Evolutionary conservation across 2,329 filamentous ascomycete genomes (phyloP).

Genomic region (Juglanconis oblonga): DNA sequence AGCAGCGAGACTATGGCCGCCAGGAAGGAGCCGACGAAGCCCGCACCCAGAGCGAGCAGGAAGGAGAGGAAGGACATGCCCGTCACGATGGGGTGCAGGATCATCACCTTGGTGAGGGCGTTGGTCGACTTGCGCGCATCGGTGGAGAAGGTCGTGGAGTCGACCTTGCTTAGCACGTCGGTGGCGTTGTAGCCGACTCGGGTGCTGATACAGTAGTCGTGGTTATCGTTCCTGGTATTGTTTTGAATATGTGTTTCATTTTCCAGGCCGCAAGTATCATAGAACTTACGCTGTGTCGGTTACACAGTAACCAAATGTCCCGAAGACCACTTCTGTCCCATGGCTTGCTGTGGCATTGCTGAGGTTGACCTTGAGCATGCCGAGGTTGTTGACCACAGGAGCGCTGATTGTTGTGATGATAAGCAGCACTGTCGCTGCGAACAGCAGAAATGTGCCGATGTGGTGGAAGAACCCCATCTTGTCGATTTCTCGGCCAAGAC

Average conservation of each 20-base stretch:
- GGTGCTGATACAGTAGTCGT: conserved; percentile 46
- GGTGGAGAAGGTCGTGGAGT: conserved; percentile 38
- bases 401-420: conserved; percentile 57
- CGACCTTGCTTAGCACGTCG: conserved; percentile 37
- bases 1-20: conserved; percentile 48
- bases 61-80: conserved; percentile 58
- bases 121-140: conserved; percentile 42
- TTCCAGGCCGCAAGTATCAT: background rate
- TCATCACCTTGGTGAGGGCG: conserved; percentile 55
- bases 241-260: background rate
- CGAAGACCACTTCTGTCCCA: conserved; percentile 45
- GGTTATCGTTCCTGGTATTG: conserved; percentile 21
- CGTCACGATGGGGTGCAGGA: conserved; percentile 60
- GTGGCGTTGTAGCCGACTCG: conserved; percentile 57
- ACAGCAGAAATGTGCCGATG: conserved; percentile 55
- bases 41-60: conserved; percentile 50
- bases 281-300: conserved; percentile 21
- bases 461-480: conserved; percentile 53
- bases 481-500: conserved; percentile 15
- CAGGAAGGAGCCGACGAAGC: conserved; percentile 48
- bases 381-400: conserved; percentile 54
- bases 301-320: conserved; percentile 59
- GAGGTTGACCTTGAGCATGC: conserved; percentile 51
- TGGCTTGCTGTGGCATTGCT: conserved; percentile 31
- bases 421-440: conserved; percentile 53